Evolutionary conservation across 345 rosid genomes (phyloP).

Genomic region (Syzygium aqueum): DNA sequence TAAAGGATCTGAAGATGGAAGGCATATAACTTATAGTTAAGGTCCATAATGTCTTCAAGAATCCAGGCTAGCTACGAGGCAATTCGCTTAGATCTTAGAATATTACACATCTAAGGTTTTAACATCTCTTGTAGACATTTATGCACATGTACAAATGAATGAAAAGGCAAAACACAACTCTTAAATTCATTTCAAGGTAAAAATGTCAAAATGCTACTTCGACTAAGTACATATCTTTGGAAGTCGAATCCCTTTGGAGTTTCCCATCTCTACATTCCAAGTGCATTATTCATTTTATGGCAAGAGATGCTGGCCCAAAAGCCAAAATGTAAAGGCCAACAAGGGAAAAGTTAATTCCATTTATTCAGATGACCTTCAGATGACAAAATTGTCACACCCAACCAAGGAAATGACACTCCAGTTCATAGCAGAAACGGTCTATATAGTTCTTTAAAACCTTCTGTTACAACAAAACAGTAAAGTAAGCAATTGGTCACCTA

Average conservation of each 20-base stretch:
- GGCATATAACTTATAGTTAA: not conserved
- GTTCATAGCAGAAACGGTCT: not conserved
- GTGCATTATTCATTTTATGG: not conserved
- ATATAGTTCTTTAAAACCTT: not conserved
- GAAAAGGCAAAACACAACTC: not conserved
- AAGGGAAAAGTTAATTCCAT: not conserved
- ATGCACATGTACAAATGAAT: not conserved
- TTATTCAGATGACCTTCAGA: not conserved
- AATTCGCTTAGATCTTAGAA: not conserved
- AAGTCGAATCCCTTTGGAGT: not conserved
- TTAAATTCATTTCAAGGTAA: not conserved
- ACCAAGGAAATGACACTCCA: not conserved
- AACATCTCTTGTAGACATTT: not conserved
- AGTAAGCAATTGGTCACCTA: not conserved
- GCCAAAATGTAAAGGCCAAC: not conserved
- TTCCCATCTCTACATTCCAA: not conserved
- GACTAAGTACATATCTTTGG: not conserved
- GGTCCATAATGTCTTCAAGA: not conserved
- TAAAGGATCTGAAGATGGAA: not conserved
- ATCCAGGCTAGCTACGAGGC: not conserved
- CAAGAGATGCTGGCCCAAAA: not conserved
- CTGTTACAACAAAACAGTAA: not conserved
- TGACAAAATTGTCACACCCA: not conserved
- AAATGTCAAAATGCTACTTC: not conserved
- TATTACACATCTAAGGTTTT: not conserved